These are phyloP conservation scores for Amanita fuliginea DNA, from an alignment of 768 basidiomycete genomes.

Conservation along the genomic window DNA sequence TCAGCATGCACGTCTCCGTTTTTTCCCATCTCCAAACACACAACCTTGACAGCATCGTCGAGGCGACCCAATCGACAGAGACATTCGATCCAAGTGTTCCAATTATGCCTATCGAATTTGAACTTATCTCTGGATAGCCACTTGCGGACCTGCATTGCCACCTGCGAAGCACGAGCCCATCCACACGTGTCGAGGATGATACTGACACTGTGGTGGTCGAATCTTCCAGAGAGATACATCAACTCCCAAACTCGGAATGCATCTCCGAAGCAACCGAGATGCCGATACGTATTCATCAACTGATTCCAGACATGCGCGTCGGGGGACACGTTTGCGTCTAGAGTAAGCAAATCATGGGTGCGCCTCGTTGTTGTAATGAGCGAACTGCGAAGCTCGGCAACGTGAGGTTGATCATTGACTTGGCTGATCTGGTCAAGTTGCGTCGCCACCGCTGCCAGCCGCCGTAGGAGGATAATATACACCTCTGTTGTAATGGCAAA, in stretches of 20 bases:
- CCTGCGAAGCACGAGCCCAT: slow-evolving; percentile 35
- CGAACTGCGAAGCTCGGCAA: slow-evolving; percentile 15
- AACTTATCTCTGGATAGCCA: slow-evolving; percentile 41
- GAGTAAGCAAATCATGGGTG: slow-evolving; percentile 65
- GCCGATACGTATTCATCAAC: slow-evolving; percentile 83
- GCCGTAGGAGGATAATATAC: slow-evolving; percentile 58
- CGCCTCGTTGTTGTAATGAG: slow-evolving; percentile 45
- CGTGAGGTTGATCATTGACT: background rate
- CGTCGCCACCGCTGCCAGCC: slow-evolving; percentile 36
- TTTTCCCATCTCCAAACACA: slow-evolving; percentile 56
- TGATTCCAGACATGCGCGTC: slow-evolving; percentile 67
- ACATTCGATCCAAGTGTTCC: slow-evolving; percentile 80
- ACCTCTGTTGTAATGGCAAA: slow-evolving; percentile 43
- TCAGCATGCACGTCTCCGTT: slow-evolving; percentile 35
- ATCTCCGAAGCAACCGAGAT: slow-evolving; percentile 58
- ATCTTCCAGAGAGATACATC: slow-evolving; percentile 46
- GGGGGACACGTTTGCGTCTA: slow-evolving; percentile 68
- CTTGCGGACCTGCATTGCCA: slow-evolving; percentile 44
- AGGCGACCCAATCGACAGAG: slow-evolving; percentile 62
- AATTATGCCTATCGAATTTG: slow-evolving; percentile 52
- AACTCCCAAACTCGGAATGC: slow-evolving; percentile 75
- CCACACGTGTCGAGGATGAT: slow-evolving; percentile 85
- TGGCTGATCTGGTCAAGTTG: slow-evolving; percentile 14
- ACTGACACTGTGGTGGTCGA: slow-evolving; percentile 57
- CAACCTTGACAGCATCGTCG: slow-evolving; percentile 54